Evolutionary conservation across 805 yeast species (phyloP).

Genomic region (Tanozyma kutaoensis): DNA sequence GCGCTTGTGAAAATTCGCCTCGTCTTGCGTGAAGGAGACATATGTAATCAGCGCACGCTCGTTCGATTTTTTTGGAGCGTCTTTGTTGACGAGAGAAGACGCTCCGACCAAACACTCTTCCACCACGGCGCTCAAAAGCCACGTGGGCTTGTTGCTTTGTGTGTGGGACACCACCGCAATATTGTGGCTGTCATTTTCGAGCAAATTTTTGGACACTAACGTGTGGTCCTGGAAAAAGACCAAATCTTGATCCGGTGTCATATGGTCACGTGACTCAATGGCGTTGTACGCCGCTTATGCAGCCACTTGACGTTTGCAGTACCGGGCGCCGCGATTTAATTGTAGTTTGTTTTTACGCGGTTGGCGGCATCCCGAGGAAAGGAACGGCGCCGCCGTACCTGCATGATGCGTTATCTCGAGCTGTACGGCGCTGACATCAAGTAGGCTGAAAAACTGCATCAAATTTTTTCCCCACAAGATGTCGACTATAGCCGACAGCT

Average conservation of each 20-base stretch:
- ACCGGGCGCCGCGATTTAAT: neutral
- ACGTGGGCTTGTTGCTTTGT: conserved; percentile 46
- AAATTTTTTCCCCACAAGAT: too few relatives aligned
- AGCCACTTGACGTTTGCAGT: neutral
- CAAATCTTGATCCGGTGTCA: conserved; percentile 55
- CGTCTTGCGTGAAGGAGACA: conserved; percentile 20
- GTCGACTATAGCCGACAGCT: too few relatives aligned
- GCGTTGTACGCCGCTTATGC: neutral
- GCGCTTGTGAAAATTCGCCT: conserved; percentile 18
- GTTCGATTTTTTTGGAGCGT: conserved; percentile 5
- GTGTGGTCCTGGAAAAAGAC: conserved; percentile 37
- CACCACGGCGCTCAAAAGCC: conserved; percentile 45
- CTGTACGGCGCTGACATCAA: too few relatives aligned
- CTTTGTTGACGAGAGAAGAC: conserved; percentile 24
- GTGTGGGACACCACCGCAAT: conserved; percentile 17
- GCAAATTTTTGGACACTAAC: conserved; percentile 18
- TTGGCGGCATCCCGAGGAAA: too few relatives aligned
- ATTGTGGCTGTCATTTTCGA: conserved; percentile 5
- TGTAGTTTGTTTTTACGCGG: neutral
- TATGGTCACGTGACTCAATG: conserved; percentile 21
- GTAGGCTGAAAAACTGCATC: too few relatives aligned
- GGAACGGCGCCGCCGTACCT: too few relatives aligned
- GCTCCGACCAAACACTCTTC: conserved; percentile 40
- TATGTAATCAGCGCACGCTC: conserved; percentile 17
- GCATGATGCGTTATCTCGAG: too few relatives aligned